Evolutionary conservation across 148 eudicot genomes (phyloP), one percentile per base, ranked within the genome.

Genomic region (Polygonum aviculare): DNA sequence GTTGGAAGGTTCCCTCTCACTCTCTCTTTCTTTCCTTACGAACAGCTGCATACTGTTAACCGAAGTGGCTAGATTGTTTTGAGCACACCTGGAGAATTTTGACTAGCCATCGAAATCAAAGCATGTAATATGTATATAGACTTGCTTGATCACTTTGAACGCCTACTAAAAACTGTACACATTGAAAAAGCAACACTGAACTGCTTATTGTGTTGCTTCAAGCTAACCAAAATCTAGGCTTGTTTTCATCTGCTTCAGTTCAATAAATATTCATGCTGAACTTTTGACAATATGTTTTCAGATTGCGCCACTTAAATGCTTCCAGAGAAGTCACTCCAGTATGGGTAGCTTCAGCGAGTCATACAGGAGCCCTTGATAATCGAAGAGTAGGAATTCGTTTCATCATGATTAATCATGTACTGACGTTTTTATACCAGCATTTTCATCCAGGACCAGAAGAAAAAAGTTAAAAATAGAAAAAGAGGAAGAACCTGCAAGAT

Each of bases 271-370:
- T 33, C 40, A 38, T 67, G 72, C 72, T 33, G 40, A 18, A 67
- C 19, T 31, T 44, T 44, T 67, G 41, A 12, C 2, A 9, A 44
- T 3, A 19, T 48, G 47, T 44, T 44, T 45, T 72, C 90, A 94
- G 97, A 86, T 90, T 59, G 78, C 87, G 57, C 87, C 90, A 49
- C 86, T 90, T 33, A 88, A 84, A 84, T 91, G 92, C 86, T 94
- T 94, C 71, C 88, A 82, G 74, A 87, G 90, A 82, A 86, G 80
- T 52, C 74, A 81, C 70, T 82, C 89, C 67, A 84, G 79, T 83
- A 72, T 77, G 51, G 84, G 88, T 62, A 82, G 89, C 79, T 81
- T 80, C 36, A 75, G 74, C 33, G 69, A 67, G 19, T 67, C 72
- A 2, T 19, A 19, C 15, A 67, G 72, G 72, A 67, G 72, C 72